A percentile compares a stretch with the other conserved stretches of the same genome.
Conservation (phyloP, 257 asterid genomes). For the Rauvolfia tetraphylla region DNA sequence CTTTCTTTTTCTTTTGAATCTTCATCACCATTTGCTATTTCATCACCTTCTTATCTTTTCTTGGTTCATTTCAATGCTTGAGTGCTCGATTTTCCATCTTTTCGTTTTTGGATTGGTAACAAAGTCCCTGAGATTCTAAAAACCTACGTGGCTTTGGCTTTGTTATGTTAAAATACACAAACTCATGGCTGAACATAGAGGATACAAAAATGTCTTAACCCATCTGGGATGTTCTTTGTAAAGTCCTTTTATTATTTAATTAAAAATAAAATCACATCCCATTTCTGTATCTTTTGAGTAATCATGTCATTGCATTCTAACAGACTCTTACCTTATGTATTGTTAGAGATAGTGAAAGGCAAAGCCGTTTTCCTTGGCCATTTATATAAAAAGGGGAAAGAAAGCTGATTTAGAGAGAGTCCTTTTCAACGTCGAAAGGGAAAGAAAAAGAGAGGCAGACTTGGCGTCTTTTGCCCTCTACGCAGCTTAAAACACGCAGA, state of each 20-base stretch:
- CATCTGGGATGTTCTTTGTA: background rate
- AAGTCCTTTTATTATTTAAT: too few relatives aligned
- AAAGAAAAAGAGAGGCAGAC: slow-evolving; percentile 26
- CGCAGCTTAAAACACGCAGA: slow-evolving; percentile 54
- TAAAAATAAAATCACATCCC: background rate
- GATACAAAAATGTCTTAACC: background rate
- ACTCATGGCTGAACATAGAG: background rate
- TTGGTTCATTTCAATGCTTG: background rate
- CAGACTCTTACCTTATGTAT: slow-evolving; percentile 15
- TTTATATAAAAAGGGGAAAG: slow-evolving; percentile 24
- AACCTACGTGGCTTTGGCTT: background rate
- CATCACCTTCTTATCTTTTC: background rate
- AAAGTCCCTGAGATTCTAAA: slow-evolving; percentile 3
- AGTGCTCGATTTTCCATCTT: background rate
- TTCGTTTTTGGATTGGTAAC: background rate
- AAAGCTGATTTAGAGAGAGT: slow-evolving; percentile 28
- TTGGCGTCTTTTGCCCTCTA: slow-evolving; percentile 54
- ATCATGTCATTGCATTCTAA: slow-evolving; percentile 17
- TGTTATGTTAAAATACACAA: background rate
- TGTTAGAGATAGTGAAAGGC: slow-evolving; percentile 6
- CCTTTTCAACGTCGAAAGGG: slow-evolving; percentile 39
- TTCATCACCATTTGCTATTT: background rate
- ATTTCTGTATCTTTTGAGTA: slow-evolving; percentile 9
- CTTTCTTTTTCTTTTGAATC: background rate
- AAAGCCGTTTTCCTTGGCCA: slow-evolving; percentile 28